These are phyloP conservation scores for Penium margaritaceum DNA, from an alignment of 139 green algal species.

Conservation along the genomic window DNA sequence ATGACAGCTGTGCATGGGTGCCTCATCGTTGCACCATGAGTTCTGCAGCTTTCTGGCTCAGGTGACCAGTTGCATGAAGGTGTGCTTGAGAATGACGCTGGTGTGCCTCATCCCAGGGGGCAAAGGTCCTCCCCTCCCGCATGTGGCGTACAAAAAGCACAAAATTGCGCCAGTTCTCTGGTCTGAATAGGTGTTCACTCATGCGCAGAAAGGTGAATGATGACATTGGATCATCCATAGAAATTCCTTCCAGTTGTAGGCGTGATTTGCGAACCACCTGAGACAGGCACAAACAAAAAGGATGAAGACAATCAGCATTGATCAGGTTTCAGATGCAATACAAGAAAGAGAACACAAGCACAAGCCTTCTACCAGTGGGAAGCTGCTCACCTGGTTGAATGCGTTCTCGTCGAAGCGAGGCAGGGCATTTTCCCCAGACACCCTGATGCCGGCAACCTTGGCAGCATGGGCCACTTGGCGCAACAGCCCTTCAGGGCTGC, in stretches of 20 bases:
- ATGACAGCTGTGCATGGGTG: too few species aligned
- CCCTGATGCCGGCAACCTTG: slow-evolving; percentile 60
- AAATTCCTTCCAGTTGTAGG: slow-evolving; percentile 27
- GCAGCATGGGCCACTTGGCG: slow-evolving; percentile 40
- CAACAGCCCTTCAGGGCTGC: slow-evolving; percentile 76
- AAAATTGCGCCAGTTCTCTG: slow-evolving; percentile 48
- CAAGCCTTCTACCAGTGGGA: too few species aligned
- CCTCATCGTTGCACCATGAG: slow-evolving; percentile 27
- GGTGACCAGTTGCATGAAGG: not conserved
- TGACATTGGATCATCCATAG: slow-evolving; percentile 22
- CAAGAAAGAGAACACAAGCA: too few species aligned
- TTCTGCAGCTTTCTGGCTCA: slow-evolving; percentile 13
- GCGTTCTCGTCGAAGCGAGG: slow-evolving; percentile 70
- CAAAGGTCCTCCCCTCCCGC: slow-evolving; percentile 29
- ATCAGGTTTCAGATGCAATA: too few species aligned
- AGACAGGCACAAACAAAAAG: not conserved
- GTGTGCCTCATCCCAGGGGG: slow-evolving; percentile 33
- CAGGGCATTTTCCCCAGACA: slow-evolving; percentile 91
- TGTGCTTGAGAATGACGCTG: too few species aligned
- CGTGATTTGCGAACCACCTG: slow-evolving; percentile 42
- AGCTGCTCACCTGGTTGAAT: slow-evolving; percentile 52
- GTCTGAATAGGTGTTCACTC: slow-evolving; percentile 40
- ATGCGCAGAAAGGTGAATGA: slow-evolving; percentile 52
- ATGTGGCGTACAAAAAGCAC: slow-evolving; percentile 45
- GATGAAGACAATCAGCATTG: not conserved